These are phyloP conservation scores for Hanseniaspora hatyaiensis DNA, from an alignment of 805 yeast species.

Conservation along the genomic window DNA sequence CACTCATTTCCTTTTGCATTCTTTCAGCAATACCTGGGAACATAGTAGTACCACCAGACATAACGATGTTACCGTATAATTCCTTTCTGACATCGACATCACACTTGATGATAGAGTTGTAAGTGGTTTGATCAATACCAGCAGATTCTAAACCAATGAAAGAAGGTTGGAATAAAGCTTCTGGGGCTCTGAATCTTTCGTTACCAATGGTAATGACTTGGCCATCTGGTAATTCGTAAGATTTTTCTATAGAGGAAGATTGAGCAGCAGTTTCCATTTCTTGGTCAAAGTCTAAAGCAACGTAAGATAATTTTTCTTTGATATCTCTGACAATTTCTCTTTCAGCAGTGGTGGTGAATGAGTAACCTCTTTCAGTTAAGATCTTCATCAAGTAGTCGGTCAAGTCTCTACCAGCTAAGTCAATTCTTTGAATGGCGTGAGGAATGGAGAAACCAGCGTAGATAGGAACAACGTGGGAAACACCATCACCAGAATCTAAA, in stretches of 20 bases:
- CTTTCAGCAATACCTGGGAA: constrained; percentile 99
- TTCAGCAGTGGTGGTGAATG: constrained; percentile 98
- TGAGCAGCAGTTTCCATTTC: constrained; percentile 98
- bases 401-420: constrained; percentile 98
- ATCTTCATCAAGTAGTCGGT: constrained; percentile 98
- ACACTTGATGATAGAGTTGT: constrained; percentile 79
- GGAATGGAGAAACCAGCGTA: constrained; percentile 99
- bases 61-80: constrained; percentile 96
- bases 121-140: constrained; percentile 93
- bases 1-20: constrained; percentile 99
- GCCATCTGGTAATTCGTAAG: constrained; percentile 99
- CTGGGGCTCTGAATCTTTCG: constrained; percentile 99
- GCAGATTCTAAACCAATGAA: constrained; percentile 85
- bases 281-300: constrained; percentile 97
- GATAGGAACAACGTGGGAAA: constrained; percentile 99
- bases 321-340: constrained; percentile 84
- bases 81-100: constrained; percentile 98
- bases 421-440: constrained; percentile 96
- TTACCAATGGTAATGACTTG: constrained; percentile 98
- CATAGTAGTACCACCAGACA: constrained; percentile 99
- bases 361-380: constrained; percentile 95
- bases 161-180: constrained; percentile 97
- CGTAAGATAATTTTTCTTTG: constrained; percentile 98
- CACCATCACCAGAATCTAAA: constrained; percentile 99
- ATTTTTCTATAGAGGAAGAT: constrained; percentile 95